Base-by-base conservation (phyloP, 1,284 basidiomycete species). In the Trametes polyzona region DNA sequence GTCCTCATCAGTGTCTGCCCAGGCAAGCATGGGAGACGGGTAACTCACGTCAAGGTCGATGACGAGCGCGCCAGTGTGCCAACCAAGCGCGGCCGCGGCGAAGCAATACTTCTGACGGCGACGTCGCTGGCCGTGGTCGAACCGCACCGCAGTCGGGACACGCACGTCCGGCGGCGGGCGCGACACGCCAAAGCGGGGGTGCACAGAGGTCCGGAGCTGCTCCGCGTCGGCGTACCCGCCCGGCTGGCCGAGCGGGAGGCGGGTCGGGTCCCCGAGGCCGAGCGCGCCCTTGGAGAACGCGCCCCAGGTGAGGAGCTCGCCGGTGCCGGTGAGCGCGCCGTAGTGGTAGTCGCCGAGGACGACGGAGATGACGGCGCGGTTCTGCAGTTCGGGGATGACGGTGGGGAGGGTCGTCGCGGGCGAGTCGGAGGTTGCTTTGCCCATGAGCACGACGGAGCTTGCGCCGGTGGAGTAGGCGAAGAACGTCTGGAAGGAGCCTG, bases 301-400 rank as follows among this genome's bases (percentile, higher is more conserved):
- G 14, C 95, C 95, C 94, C 95, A 98, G 6, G 93, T 91, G 37
- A 90, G 76, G 23, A 96, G 77, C 63, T 87, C 83, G 12, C 95
- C 95, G 24, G 79, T 73, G 37, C 83, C 78, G 1, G 93, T 95
- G 59, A 97, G 78, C 0, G 95, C 94, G 24, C 87, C 91, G 66
- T 79, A 87, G 75, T 97, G 95, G 71, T 95, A 96, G 72, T 97
- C 94, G 4, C 95, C 95, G 43, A 94, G 79, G 9, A 88, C 86
- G 53, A 95, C 87, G 53, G 92, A 92, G 61, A 96, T 94, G 53
- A 96, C 82, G 36, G 79, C 78, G 59, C 77, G 81, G 64, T 88
- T 81, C 65, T 95, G 92, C 19, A 96, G 74, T 21, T 79, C 81
- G 1, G 89, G 86, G 3, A 91, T 79, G 58, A 92, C 75, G 30